Base-by-base conservation (phyloP, 176 grass and related monocot species). In the Aegilops bicornis region DNA sequence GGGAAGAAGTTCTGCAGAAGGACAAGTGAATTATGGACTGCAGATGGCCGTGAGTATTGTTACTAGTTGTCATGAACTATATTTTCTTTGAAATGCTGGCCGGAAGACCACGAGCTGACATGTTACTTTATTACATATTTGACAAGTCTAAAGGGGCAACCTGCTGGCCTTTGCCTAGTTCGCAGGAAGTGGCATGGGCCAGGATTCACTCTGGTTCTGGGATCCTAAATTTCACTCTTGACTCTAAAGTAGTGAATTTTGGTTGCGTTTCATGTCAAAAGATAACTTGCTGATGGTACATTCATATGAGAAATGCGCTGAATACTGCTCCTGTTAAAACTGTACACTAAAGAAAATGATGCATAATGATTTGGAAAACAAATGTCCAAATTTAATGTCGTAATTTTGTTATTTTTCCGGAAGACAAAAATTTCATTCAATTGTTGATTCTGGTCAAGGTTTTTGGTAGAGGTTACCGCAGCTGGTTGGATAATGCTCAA, bases 21-120 rank as follows among this genome's bases (percentile, higher is more conserved):
- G 96, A 29, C 96, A 98, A 86, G 88, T 98, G 83, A 94, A 95
- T 91, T 98, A 95, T 91, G 96, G 96, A 72, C 90, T 95, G 71
- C 96, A 98, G 89, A 98, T 98, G 91, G 86, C 91, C 33, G 93
- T 98, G 88, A 91, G 93, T 92, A 81, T 86, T 31, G 0, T 66
- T 48, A 70, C 31, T 69, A 69, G 22, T 32, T 83, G 23, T 60
- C 35, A 74, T 84, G 48, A 37, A 74, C 42, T 61, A 10, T 83
- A 24, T 79, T 79, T 78, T 65, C 13, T 65, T 80, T 79, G 7
- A 72, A 64, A 35, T 56, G 3, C 54, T 59, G 40, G 30, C 8
- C 14, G 17, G 8, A 81, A 23, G 33, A 69, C 11, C 64, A 81
- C 22, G 9, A 45, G 60, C 14, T 67, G 1, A 71, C 23, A 66